Conservation (phyloP, 805 yeast species). For the Yamadazyma scolyti region DNA sequence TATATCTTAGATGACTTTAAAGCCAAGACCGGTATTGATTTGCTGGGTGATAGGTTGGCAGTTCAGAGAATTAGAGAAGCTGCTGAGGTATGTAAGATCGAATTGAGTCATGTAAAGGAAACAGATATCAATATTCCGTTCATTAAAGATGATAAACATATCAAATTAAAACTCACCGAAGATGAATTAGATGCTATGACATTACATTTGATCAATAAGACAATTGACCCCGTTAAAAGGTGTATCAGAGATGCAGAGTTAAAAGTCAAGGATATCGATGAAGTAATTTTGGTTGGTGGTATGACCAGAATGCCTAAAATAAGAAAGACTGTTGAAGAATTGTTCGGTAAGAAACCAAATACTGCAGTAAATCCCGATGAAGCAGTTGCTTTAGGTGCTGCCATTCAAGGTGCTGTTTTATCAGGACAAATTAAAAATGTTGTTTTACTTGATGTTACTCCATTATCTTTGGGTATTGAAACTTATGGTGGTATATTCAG, state of each 20-base stretch:
- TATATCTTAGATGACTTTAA: conserved; percentile 58
- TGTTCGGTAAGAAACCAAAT: conserved; percentile 64
- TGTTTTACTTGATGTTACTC: conserved; percentile 75
- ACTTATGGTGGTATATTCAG: conserved; percentile 83
- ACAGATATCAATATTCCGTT: conserved; percentile 71
- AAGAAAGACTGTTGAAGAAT: conserved; percentile 53
- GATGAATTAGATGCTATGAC: conserved; percentile 66
- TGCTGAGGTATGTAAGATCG: conserved; percentile 74
- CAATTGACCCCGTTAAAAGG: conserved; percentile 69
- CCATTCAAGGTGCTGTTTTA: conserved; percentile 82
- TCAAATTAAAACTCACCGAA: conserved; percentile 57
- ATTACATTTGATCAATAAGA: conserved; percentile 59
- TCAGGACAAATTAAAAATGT: conserved; percentile 83
- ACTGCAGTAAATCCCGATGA: conserved; percentile 85
- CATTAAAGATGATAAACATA: conserved; percentile 57
- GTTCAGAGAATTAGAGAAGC: conserved; percentile 79
- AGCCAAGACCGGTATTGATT: conserved; percentile 46
- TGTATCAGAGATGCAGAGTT: conserved; percentile 74
- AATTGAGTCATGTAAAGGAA: conserved; percentile 59
- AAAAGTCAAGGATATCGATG: conserved; percentile 62
- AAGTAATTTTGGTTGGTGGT: conserved; percentile 79
- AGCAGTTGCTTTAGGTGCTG: conserved; percentile 90
- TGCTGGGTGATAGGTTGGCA: conserved; percentile 49
- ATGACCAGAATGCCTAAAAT: conserved; percentile 90
- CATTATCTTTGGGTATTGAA: conserved; percentile 78